Conservation (phyloP, 1,139 yeast genomes). For the Wickerhamomyces sp. region DNA sequence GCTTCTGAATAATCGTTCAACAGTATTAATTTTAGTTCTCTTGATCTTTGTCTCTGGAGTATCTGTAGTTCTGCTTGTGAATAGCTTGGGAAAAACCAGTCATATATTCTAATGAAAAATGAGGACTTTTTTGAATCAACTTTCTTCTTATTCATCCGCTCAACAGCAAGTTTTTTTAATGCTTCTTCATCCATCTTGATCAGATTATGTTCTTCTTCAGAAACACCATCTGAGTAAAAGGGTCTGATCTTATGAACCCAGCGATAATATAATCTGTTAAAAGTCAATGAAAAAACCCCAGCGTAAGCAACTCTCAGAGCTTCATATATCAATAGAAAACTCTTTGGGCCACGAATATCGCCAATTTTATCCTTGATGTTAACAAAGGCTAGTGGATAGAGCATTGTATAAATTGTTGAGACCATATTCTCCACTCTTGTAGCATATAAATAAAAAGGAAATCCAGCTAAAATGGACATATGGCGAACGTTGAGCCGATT, state of each 20-base stretch:
- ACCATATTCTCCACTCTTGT: constrained; percentile 5
- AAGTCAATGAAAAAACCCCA: constrained; percentile 27
- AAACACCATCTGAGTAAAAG: constrained; percentile 19
- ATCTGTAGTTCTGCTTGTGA: constrained; percentile 8
- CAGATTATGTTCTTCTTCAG: constrained; percentile 24
- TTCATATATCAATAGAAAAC: constrained; percentile 10
- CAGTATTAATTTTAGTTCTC: constrained; percentile 25
- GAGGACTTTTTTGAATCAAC: neutral
- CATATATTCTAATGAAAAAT: constrained; percentile 7
- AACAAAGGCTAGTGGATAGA: constrained; percentile 14
- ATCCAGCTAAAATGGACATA: constrained; percentile 21
- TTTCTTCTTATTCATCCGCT: neutral
- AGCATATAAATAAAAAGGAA: constrained; percentile 25
- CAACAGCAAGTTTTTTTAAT: constrained; percentile 15
- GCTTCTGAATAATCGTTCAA: constrained; percentile 28
- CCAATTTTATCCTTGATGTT: constrained; percentile 1
- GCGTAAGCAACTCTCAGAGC: constrained; percentile 39
- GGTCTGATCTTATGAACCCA: constrained; percentile 28
- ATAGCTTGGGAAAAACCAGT: constrained; percentile 10
- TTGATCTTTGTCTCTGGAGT: constrained; percentile 5
- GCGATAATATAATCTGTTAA: constrained; percentile 42
- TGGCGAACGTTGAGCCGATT: constrained; percentile 24
- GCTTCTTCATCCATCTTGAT: constrained; percentile 24
- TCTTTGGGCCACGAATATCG: constrained; percentile 11
- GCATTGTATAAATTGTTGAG: constrained; percentile 1